Evolutionary conservation across 495 filamentous ascomycete genomes (phyloP).

Genomic region (Xylaria palmicola): DNA sequence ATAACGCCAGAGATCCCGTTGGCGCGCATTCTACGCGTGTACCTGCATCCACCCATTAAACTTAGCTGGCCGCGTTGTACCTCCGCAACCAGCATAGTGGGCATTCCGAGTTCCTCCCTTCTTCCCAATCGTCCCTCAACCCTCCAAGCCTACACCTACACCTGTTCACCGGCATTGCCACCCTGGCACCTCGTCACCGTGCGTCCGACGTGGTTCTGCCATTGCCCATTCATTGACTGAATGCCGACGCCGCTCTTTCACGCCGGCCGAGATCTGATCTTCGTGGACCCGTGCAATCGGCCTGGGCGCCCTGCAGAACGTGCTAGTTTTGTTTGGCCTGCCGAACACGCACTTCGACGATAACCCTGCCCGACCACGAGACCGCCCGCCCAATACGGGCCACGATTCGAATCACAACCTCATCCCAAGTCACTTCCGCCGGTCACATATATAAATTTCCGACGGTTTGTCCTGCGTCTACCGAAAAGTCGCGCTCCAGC

Average conservation of each 20-base stretch:
- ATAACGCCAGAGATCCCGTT: neutral
- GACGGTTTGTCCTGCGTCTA: too few relatives aligned
- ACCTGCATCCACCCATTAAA: slow-evolving; percentile 17
- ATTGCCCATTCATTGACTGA: slow-evolving; percentile 1
- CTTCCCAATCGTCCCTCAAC: neutral
- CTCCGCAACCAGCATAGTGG: slow-evolving; percentile 13
- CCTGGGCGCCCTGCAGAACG: neutral
- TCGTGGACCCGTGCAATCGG: neutral
- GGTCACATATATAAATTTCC: too few relatives aligned
- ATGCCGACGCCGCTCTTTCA: neutral
- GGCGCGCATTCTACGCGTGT: slow-evolving; percentile 15
- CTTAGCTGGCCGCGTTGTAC: slow-evolving; percentile 9
- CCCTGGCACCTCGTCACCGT: neutral
- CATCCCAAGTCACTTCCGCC: neutral
- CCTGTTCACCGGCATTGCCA: neutral
- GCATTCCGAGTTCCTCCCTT: neutral
- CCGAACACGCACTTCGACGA: neutral
- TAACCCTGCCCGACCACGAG: neutral
- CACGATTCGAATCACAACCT: neutral
- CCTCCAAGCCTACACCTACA: neutral
- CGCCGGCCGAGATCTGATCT: neutral
- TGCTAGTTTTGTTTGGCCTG: neutral
- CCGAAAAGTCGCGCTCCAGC: neutral
- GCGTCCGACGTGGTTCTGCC: neutral
- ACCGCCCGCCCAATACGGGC: neutral